Conservation (phyloP, 768 basidiomycete genomes). For the Auriculariales sp. region DNA sequence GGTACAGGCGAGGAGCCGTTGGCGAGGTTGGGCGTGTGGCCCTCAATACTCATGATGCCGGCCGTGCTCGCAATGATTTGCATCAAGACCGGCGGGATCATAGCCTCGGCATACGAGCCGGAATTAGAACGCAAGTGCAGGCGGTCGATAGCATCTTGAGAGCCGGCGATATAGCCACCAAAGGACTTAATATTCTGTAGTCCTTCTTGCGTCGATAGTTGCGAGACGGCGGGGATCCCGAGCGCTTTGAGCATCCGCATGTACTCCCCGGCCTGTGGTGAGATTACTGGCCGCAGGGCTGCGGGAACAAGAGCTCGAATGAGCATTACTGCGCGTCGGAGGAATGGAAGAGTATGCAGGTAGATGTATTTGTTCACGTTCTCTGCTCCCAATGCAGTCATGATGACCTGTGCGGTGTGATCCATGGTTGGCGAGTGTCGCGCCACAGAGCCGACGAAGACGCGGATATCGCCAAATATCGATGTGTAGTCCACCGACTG, state of each 20-base stretch:
- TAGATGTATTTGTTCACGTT: constrained; percentile 78
- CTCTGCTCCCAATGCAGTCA: constrained; percentile 70
- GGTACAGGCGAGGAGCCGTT: constrained; percentile 17
- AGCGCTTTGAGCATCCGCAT: constrained; percentile 58
- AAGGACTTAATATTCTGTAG: constrained; percentile 85
- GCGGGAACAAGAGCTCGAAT: constrained; percentile 59
- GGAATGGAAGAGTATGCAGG: constrained; percentile 79
- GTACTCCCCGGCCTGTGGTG: constrained; percentile 51
- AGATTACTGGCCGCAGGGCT: constrained; percentile 33
- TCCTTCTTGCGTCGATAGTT: constrained; percentile 70
- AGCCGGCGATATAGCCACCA: constrained; percentile 88
- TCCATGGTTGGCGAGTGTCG: constrained; percentile 81
- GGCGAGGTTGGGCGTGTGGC: constrained; percentile 21
- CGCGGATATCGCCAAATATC: constrained; percentile 74
- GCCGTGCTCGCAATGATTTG: constrained; percentile 89
- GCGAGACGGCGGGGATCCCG: constrained; percentile 64
- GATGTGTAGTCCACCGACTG: too few relatives aligned
- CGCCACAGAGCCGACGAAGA: constrained; percentile 85
- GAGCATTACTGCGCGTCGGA: constrained; percentile 75
- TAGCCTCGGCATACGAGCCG: constrained; percentile 76
- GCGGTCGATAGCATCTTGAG: constrained; percentile 62
- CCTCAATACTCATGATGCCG: constrained; percentile 84
- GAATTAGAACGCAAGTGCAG: constrained; percentile 73
- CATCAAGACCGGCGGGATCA: constrained; percentile 79
- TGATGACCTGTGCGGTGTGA: constrained; percentile 65